Conservation (phyloP, 345 rosid species). For the sweet orange (Citrus sinensis) region DNA sequence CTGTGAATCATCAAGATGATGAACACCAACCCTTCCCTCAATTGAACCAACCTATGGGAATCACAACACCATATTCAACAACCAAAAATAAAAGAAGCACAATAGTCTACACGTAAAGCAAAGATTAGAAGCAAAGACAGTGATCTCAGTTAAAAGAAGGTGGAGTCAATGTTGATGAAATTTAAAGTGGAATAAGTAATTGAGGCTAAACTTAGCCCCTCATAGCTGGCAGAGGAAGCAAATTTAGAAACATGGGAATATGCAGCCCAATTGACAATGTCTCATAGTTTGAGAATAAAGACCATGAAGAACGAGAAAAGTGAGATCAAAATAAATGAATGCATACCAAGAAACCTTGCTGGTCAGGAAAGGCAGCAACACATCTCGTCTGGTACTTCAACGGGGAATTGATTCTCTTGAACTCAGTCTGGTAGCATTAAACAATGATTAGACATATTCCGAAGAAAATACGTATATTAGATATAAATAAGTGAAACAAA, state of each 20-base stretch:
- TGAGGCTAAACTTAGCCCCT: not conserved
- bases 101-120: not conserved
- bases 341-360: slow-evolving; percentile 94
- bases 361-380: slow-evolving; percentile 97
- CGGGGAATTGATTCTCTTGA: slow-evolving; percentile 83
- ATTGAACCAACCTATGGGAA: slow-evolving; percentile 82
- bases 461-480: not conserved
- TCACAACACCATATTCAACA: slow-evolving; percentile 17
- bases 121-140: not conserved
- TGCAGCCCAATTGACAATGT: too few species aligned
- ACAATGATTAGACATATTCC: not conserved
- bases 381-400: slow-evolving; percentile 96
- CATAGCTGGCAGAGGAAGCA: not conserved
- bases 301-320: not conserved
- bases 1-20: slow-evolving; percentile 90
- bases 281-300: not conserved
- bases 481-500: not conserved
- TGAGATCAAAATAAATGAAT: not conserved
- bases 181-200: not conserved
- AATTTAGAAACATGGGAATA: not conserved
- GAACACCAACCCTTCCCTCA: slow-evolving; percentile 98
- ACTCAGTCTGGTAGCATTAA: slow-evolving; percentile 56
- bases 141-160: not conserved
- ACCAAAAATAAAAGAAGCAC: not conserved
- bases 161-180: not conserved